Base-by-base conservation (phyloP, 108 stramenopile genomes). In the Cyclotella distinguenda region DNA sequence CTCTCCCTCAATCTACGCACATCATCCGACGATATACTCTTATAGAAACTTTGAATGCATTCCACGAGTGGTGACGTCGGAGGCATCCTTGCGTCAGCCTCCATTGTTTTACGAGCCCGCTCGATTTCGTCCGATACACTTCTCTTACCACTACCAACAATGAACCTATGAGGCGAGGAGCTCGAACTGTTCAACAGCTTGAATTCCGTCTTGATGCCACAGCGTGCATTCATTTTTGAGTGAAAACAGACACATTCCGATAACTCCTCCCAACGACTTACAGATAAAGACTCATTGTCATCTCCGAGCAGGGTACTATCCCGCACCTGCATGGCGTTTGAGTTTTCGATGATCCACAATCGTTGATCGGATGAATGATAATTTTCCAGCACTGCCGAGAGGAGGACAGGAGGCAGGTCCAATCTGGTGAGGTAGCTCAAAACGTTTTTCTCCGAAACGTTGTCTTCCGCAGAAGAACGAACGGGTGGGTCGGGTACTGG, bases 291-390 rank as follows among this genome's bases (percentile, higher is more conserved):
- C 25, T 42, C 16, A 54, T 25, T 11, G 16, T 32, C 61, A 16
- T 36, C 38, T 13, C 36, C 27, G 31, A 59, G 12, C 1, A 31
- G 19, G 23, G 48, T 42, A 9, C 66, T 48, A 23, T 74, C 73
- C 10, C 1, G 2, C 11, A 31, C 52, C 33, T 47, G 32, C 73
- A 74, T 74, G 15, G 44, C 27, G 18, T 33, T 34, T 7, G 57
- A 60, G 33, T 67, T 74, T 39, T 74, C 65, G n/a, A 74, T 53
- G 25, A 67, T 48, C 73, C 65, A 68, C 48, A 60, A 47, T 21
- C 73, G 55, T 1, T 21, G 30, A 49, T 47, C 44, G 15, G 22
- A 30, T n/a, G 16, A 34, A 21, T 47, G 6, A 28, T 63, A 63
- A 27, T 36, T 46, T 49, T 48, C 11, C 16, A 30, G 5, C 9